Conservation (phyloP, 768 basidiomycete genomes). For the Rhodotorula paludigena region DNA sequence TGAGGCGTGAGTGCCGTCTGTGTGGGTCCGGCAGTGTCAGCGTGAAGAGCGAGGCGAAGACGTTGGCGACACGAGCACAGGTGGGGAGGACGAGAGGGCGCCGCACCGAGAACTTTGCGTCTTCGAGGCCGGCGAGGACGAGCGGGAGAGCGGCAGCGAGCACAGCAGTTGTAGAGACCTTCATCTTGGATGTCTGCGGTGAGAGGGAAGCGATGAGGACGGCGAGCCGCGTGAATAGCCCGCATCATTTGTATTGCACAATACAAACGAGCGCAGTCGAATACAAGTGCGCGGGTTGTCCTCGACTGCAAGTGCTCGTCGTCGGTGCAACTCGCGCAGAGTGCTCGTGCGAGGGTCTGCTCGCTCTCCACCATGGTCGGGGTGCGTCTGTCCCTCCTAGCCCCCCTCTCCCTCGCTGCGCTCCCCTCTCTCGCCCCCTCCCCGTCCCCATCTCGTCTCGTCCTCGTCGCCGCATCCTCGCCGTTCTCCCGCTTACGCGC, state of each 20-base stretch:
- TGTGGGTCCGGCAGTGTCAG: too few relatives aligned
- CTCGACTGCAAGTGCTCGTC: too few relatives aligned
- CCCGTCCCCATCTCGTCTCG: neutral
- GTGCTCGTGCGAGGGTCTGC: neutral
- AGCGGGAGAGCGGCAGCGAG: constrained; percentile 1
- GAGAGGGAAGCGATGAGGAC: neutral
- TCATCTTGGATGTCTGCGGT: neutral
- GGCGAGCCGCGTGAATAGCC: too few relatives aligned
- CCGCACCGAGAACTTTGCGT: constrained; percentile 35
- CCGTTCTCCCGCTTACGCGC: neutral
- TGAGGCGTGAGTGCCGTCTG: constrained; percentile 56
- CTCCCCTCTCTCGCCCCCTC: neutral
- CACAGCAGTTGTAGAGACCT: neutral
- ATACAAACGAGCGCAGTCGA: neutral
- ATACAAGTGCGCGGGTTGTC: too few relatives aligned
- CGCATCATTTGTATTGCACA: neutral
- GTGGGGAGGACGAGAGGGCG: neutral
- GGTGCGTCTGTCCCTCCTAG: neutral
- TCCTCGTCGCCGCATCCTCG: neutral
- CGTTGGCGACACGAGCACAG: neutral
- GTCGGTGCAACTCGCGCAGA: neutral
- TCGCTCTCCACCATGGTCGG: neutral
- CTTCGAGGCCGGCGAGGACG: constrained; percentile 39
- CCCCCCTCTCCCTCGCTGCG: neutral
- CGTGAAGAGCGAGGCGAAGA: neutral